Percentiles rank a stretch among this genome's conserved stretches.
Conservation (phyloP, 192 early-diverging fungal species). For the Coemansia sp. region DNA sequence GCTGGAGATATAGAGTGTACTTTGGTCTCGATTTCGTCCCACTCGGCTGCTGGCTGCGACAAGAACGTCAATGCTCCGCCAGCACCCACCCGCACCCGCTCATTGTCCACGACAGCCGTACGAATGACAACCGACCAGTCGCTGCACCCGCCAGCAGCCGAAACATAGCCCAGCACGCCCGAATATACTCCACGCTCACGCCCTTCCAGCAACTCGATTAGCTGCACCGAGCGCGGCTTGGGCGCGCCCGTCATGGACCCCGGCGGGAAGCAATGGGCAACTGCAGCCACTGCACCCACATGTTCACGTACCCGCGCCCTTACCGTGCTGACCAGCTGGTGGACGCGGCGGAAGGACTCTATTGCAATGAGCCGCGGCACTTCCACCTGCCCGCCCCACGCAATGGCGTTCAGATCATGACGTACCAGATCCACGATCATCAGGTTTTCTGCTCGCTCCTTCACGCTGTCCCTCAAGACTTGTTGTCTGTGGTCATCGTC, state of each 20-base stretch:
- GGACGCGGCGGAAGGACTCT: conserved; percentile 87
- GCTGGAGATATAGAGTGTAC: conserved; percentile 14
- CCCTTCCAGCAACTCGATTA: conserved; percentile 72
- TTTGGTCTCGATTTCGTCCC: conserved; percentile 84
- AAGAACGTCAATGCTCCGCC: conserved; percentile 93
- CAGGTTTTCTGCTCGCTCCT: conserved; percentile 94
- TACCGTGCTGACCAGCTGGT: conserved; percentile 90
- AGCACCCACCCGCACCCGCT: conserved; percentile 73
- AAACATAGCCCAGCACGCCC: conserved; percentile 87
- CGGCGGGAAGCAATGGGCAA: conserved; percentile 84
- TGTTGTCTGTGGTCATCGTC: conserved; percentile 19
- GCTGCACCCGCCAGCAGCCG: conserved; percentile 49
- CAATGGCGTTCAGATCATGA: conserved; percentile 84
- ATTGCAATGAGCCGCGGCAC: conserved; percentile 86
- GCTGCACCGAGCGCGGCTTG: conserved; percentile 77
- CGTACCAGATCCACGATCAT: conserved; percentile 98
- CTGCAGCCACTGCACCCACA: conserved; percentile 65
- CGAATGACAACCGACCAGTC: conserved; percentile 91
- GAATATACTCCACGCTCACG: conserved; percentile 78
- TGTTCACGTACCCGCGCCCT: conserved; percentile 58
- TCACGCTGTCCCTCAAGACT: conserved; percentile 64
- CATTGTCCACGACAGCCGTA: conserved; percentile 65
- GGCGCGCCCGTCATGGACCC: conserved; percentile 99
- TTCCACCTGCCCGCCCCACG: conserved; percentile 56
- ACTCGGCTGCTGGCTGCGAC: conserved; percentile 82